Conservation (phyloP, 805 yeast genomes). For the Clavispora vitiphila region DNA sequence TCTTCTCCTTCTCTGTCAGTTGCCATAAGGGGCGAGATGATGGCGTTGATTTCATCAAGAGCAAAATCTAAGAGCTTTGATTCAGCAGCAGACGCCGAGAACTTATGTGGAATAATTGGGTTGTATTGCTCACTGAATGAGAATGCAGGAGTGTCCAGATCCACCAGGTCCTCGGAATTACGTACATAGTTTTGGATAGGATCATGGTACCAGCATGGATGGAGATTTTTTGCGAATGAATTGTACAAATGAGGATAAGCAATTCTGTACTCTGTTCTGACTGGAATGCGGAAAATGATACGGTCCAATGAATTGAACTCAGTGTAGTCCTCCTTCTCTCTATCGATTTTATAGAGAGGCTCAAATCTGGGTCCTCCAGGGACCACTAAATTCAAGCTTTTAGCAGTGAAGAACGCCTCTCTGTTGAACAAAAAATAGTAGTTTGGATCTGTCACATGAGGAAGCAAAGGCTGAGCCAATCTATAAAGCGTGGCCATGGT, state of each 20-base stretch:
- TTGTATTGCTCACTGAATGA: conserved; percentile 48
- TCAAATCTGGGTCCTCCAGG: conserved; percentile 98
- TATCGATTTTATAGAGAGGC: conserved; percentile 64
- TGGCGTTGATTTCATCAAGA: conserved; percentile 24
- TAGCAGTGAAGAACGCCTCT: conserved; percentile 81
- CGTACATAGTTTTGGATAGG: conserved; percentile 50
- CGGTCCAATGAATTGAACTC: conserved; percentile 90
- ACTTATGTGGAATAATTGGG: conserved; percentile 41
- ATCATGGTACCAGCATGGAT: conserved; percentile 57
- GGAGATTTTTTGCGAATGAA: conserved; percentile 64
- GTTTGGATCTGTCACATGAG: conserved; percentile 55
- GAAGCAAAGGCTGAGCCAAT: conserved; percentile 64
- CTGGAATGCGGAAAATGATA: conserved; percentile 71
- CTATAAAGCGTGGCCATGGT: conserved; percentile 63
- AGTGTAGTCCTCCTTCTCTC: conserved; percentile 69
- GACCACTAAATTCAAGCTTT: conserved; percentile 77
- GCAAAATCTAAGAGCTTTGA: conserved; percentile 18
- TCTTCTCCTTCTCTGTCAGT: conserved; percentile 4
- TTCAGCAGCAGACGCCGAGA: conserved; percentile 20
- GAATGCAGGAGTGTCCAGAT: conserved; percentile 35
- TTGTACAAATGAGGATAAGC: conserved; percentile 86
- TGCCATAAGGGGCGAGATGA: conserved; percentile 48
- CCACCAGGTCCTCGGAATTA: conserved; percentile 33
- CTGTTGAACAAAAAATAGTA: conserved; percentile 70
- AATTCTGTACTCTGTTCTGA: conserved; percentile 78